Conservation (phyloP, 805 yeast genomes). For the Candida ovalis region DNA sequence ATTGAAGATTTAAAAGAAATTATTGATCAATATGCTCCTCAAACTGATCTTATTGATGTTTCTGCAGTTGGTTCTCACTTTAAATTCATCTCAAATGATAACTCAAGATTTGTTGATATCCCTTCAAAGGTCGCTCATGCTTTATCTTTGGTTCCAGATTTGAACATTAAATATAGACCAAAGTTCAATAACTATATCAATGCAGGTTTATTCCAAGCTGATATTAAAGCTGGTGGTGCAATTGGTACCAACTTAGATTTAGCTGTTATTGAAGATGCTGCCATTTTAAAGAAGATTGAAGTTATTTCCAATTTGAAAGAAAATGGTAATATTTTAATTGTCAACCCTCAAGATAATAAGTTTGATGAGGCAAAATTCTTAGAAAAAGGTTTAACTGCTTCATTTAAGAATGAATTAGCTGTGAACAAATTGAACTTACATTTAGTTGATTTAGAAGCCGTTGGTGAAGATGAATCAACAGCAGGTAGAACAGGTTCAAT, state of each 20-base stretch:
- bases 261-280: slow-evolving; percentile 57
- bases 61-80: slow-evolving; percentile 36
- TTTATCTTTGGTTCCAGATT: slow-evolving; percentile 57
- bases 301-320: slow-evolving; percentile 56
- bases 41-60: slow-evolving; percentile 24
- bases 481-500: slow-evolving; percentile 72
- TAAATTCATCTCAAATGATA: slow-evolving; percentile 69
- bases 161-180: slow-evolving; percentile 52
- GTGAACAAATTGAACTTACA: slow-evolving; percentile 49
- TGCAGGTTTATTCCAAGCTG: slow-evolving; percentile 76
- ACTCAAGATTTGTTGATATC: slow-evolving; percentile 48
- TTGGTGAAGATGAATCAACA: slow-evolving; percentile 68
- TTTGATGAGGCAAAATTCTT: slow-evolving; percentile 43
- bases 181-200: slow-evolving; percentile 67
- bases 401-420: slow-evolving; percentile 50
- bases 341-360: slow-evolving; percentile 31
- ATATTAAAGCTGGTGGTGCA: slow-evolving; percentile 36
- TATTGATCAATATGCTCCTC: slow-evolving; percentile 12
- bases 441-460: slow-evolving; percentile 56
- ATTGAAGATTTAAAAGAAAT: slow-evolving; percentile 31
- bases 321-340: slow-evolving; percentile 53
- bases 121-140: slow-evolving; percentile 67
- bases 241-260: slow-evolving; percentile 58
- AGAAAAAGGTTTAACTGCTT: slow-evolving; percentile 49
- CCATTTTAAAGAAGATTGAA: slow-evolving; percentile 54